Conservation (phyloP, 2,329 filamentous ascomycete genomes). For the Cyclaneusma minus region DNA sequence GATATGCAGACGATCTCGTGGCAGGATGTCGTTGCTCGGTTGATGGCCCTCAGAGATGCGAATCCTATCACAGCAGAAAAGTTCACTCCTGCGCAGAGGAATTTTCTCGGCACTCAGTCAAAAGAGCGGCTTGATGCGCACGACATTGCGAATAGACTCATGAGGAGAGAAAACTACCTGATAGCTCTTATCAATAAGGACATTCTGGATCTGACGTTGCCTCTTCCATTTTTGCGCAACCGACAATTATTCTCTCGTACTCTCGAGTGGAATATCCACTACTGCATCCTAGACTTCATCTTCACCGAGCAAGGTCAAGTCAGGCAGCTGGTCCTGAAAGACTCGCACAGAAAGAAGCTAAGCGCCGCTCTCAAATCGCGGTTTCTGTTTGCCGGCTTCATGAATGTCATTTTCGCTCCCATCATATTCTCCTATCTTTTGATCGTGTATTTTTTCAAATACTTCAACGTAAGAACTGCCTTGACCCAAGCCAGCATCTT, state of each 20-base stretch:
- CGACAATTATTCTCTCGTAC: conserved; percentile 78
- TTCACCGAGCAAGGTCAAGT: conserved; percentile 86
- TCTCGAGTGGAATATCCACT: conserved; percentile 81
- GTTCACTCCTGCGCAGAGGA: conserved; percentile 39
- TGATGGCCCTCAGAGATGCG: conserved; percentile 55
- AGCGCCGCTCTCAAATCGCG: conserved; percentile 64
- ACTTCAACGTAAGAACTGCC: conserved; percentile 58
- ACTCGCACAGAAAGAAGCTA: conserved; percentile 62
- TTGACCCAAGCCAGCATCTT: not conserved
- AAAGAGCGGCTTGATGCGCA: conserved; percentile 92
- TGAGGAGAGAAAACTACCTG: conserved; percentile 93
- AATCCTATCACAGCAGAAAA: conserved; percentile 52
- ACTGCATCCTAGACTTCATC: conserved; percentile 83
- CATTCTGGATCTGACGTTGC: conserved; percentile 71
- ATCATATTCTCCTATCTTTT: conserved; percentile 78
- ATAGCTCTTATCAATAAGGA: conserved; percentile 98
- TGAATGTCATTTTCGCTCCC: conserved; percentile 76
- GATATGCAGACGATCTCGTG: conserved; percentile 64
- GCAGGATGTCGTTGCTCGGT: conserved; percentile 53
- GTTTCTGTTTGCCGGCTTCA: conserved; percentile 67
- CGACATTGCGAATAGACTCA: conserved; percentile 90
- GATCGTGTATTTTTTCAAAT: conserved; percentile 83
- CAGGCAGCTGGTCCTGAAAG: conserved; percentile 69
- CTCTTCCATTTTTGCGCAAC: conserved; percentile 66
- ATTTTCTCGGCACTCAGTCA: conserved; percentile 62